Evolutionary conservation across 139 green algal species (phyloP), one percentile per base, ranked within the genome.

Genomic region (Parachlorella kessleri): DNA sequence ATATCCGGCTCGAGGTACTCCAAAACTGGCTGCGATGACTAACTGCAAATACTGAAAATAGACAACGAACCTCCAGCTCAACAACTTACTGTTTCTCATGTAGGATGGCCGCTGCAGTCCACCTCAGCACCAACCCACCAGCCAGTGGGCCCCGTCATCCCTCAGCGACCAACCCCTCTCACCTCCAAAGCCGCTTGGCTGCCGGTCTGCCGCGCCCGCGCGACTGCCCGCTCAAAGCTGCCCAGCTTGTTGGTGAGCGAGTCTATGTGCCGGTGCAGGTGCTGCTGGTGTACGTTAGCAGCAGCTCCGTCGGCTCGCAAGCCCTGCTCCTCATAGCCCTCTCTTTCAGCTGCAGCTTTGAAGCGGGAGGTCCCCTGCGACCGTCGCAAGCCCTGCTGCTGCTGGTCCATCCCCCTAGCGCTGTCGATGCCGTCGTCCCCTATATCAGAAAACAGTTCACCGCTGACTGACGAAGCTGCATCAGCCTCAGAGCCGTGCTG

Each of bases 181-280:
- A 78, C 74, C 74, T 79, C 39, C 21, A 36, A 28, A 2, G 75
- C 55, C 3, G 66, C 75, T 5, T 63, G 66, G 9, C 59, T 39
- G 28, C 75, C 66, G 32, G 38, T 66, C 54, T 68, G 66, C 33
- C 66, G 66, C n/a, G 66, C 75, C 24, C 28, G 23, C 63, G 67
- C 75, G 33, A 81, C 66, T n/a, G 66, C 75, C 10, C 14, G 53
- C 66, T 81, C 55, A 66, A 75, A 81, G 35, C n/a, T 36, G 66
- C 40, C 59, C 30, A 81, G 66, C 48, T 69, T 75, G 75, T 14
- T 14, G 28, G 66, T 42, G 40, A 81, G 66, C 9, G 35, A 42
- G 35, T 81, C 75, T 6, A 81, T 66, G 64, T 80, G 75, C 3
- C 42, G 42, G 37, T 75, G 66, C 66, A 81, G 42, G n/a, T 75